These are phyloP conservation scores for Oldenlandia corymbosa DNA, from an alignment of 257 asterid species.

Conservation along the genomic window DNA sequence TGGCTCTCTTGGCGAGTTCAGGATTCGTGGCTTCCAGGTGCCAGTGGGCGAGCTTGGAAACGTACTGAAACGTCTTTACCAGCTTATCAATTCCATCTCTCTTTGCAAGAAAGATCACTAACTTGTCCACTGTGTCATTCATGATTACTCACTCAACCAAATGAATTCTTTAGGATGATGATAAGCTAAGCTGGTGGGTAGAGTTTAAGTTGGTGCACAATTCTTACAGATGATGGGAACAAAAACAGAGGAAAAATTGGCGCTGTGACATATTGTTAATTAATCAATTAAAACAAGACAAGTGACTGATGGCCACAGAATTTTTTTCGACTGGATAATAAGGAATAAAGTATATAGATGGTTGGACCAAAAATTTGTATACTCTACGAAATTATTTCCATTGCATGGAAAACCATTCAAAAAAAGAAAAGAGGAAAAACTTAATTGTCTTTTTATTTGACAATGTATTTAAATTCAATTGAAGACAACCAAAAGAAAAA, in stretches of 20 bases:
- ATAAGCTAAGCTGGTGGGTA: neutral
- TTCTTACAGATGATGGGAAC: too few relatives aligned
- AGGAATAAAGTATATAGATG: neutral
- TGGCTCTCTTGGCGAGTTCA: slow-evolving; percentile 53
- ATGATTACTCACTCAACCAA: slow-evolving; percentile 6
- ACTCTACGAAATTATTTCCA: neutral
- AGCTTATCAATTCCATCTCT: slow-evolving; percentile 95
- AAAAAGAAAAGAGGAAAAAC: neutral
- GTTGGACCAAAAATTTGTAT: slow-evolving; percentile 1
- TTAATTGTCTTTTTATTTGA: slow-evolving; percentile 1
- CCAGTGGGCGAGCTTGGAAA: slow-evolving; percentile 75
- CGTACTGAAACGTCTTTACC: slow-evolving; percentile 85
- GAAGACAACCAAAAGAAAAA: too few relatives aligned
- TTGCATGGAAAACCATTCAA: neutral
- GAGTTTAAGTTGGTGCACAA: too few relatives aligned
- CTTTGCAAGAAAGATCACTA: slow-evolving; percentile 77
- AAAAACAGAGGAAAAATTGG: too few relatives aligned
- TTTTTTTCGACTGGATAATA: neutral
- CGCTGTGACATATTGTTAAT: neutral
- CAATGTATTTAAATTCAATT: too few relatives aligned
- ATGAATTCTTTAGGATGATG: neutral
- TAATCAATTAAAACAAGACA: neutral
- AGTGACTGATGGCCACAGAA: slow-evolving; percentile 2
- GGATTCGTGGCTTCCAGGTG: slow-evolving; percentile 46
- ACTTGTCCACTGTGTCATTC: slow-evolving; percentile 78